Conservation (phyloP, 441 rosid species). For the California macrophylla region DNA sequence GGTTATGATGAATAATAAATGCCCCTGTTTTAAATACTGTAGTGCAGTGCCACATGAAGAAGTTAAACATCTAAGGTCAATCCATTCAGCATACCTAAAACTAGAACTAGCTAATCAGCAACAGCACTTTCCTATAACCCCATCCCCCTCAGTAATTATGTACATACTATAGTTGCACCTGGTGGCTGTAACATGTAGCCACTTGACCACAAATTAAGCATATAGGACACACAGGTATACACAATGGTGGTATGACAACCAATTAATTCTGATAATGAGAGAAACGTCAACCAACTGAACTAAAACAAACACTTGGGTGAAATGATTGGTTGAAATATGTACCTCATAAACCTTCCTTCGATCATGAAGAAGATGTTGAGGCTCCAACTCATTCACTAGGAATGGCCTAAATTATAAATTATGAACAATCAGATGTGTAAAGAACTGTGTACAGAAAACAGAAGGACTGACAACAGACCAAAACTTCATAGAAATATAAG, state of each 20-base stretch:
- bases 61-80: neutral
- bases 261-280: neutral
- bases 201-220: neutral
- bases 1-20: neutral
- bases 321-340: conserved; percentile 11
- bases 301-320: neutral
- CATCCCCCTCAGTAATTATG: neutral
- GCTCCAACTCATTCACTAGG: conserved; percentile 81
- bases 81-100: conserved; percentile 7
- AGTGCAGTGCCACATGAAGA: neutral
- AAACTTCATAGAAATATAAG: neutral
- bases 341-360: conserved; percentile 98
- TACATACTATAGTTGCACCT: neutral
- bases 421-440: conserved; percentile 13
- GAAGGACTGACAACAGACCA: neutral
- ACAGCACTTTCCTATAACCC: conserved; percentile 4
- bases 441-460: neutral
- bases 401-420: conserved; percentile 58
- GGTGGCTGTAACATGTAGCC: neutral
- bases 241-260: neutral
- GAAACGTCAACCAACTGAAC: conserved; percentile 9
- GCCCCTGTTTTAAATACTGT: neutral
- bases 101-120: neutral
- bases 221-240: neutral
- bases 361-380: conserved; percentile 93